Evolutionary conservation across 345 rosid species (phyloP).

Genomic region (Anastatica hierochuntica): DNA sequence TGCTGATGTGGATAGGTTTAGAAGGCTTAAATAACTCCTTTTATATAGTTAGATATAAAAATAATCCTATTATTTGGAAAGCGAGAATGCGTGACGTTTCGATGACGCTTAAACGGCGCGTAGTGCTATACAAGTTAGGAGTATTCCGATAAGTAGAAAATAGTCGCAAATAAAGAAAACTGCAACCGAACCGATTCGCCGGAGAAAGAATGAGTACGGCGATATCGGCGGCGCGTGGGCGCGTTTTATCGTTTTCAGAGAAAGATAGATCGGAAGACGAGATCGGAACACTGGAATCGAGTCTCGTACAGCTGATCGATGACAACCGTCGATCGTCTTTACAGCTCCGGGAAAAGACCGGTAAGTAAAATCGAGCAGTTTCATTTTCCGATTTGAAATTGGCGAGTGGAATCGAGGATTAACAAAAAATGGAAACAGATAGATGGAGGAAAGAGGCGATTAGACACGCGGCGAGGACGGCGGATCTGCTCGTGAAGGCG

Average conservation of each 20-base stretch:
- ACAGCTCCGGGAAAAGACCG: constrained; percentile 55
- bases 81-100: constrained; percentile 13
- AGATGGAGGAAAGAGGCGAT: constrained; percentile 72
- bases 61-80: too few relatives aligned
- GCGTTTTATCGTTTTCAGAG: constrained; percentile 19
- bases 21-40: too few relatives aligned
- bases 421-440: constrained; percentile 23
- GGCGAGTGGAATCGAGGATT: not conserved
- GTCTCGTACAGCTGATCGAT: constrained; percentile 47
- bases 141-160: not conserved
- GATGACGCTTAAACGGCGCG: constrained; percentile 1
- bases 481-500: constrained; percentile 66
- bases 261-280: constrained; percentile 26
- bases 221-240: constrained; percentile 32
- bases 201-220: constrained; percentile 31
- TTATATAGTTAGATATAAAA: too few relatives aligned
- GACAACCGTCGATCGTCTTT: constrained; percentile 50
- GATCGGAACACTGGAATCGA: constrained; percentile 41
- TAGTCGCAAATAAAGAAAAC: not conserved
- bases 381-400: not conserved
- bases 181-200: not conserved
- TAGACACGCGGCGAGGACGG: constrained; percentile 43
- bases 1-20: too few relatives aligned
- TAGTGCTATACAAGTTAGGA: not conserved
- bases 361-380: constrained; percentile 16